Evolutionary conservation across 2,329 filamentous ascomycete genomes (phyloP).

Genomic region (Hypocreales sp.): DNA sequence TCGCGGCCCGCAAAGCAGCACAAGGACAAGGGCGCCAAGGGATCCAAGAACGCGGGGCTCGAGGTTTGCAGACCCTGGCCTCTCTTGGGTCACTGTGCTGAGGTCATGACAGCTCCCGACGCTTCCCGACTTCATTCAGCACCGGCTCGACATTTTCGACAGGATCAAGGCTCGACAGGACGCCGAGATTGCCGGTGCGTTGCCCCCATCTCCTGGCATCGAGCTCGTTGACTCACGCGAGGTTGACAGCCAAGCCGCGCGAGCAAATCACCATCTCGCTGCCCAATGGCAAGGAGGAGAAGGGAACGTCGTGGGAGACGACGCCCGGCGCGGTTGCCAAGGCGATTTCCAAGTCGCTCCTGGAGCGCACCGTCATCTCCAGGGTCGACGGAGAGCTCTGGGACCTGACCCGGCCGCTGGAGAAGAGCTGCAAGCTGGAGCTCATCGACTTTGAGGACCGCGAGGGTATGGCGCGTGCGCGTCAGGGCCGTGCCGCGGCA

Average conservation of each 20-base stretch:
- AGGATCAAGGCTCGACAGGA: constrained; percentile 74
- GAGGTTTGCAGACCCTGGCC: constrained; percentile 21
- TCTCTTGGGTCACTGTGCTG: constrained; percentile 9
- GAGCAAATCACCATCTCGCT: constrained; percentile 62
- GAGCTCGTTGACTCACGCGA: constrained; percentile 2
- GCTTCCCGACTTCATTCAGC: constrained; percentile 62
- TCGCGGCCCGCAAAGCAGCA: constrained; percentile 20
- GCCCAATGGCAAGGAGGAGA: constrained; percentile 52
- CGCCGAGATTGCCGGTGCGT: constrained; percentile 44
- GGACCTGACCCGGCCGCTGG: constrained; percentile 84
- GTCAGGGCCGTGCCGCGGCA: not conserved
- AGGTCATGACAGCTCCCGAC: constrained; percentile 19
- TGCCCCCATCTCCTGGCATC: not conserved
- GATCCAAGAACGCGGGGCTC: constrained; percentile 41
- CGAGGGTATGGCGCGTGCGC: constrained; percentile 12
- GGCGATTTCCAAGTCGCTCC: constrained; percentile 70
- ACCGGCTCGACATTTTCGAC: constrained; percentile 78
- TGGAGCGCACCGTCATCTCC: constrained; percentile 76
- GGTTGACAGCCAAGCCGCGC: constrained; percentile 45
- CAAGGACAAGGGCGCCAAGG: constrained; percentile 26
- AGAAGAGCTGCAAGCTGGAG: constrained; percentile 73
- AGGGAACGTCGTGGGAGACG: constrained; percentile 80
- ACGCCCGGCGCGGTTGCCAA: constrained; percentile 67
- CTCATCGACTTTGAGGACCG: constrained; percentile 61
- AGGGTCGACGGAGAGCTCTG: constrained; percentile 73